These are phyloP conservation scores for Candida broadrunensis DNA, from an alignment of 805 yeast species.

Conservation along the genomic window DNA sequence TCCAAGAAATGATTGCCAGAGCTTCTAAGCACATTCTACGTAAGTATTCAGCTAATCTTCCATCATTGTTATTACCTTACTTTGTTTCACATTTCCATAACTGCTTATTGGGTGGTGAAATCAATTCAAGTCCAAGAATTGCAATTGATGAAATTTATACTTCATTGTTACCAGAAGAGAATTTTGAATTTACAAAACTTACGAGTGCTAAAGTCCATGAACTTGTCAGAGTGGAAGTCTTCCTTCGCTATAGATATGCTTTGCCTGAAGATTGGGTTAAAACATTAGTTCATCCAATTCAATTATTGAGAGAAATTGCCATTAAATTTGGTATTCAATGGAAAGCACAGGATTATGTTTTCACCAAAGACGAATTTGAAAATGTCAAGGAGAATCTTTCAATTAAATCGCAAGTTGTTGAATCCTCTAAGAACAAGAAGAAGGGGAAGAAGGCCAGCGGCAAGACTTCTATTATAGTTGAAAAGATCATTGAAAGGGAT, in stretches of 20 bases:
- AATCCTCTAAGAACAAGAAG: conserved; percentile 26
- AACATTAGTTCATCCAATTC: conserved; percentile 32
- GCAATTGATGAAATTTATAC: conserved; percentile 39
- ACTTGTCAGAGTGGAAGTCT: conserved; percentile 52
- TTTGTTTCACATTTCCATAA: conserved; percentile 72
- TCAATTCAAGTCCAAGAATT: conserved; percentile 39
- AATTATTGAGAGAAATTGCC: conserved; percentile 69
- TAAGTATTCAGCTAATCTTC: conserved; percentile 40
- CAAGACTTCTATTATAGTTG: conserved; percentile 7
- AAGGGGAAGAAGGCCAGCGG: conserved; percentile 25
- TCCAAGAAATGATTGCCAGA: conserved; percentile 77
- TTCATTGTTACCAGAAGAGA: conserved; percentile 40
- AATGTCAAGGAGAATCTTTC: conserved; percentile 23
- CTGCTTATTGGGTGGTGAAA: conserved; percentile 54
- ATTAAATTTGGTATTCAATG: conserved; percentile 85
- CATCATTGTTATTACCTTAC: conserved; percentile 53
- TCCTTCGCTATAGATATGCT: conserved; percentile 58
- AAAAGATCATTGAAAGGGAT: conserved; percentile 16
- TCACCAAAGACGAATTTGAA: conserved; percentile 42
- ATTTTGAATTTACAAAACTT: conserved; percentile 41
- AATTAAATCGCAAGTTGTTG: conserved; percentile 9
- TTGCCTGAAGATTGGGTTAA: conserved; percentile 50
- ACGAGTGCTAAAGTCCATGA: conserved; percentile 44
- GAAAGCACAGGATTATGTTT: conserved; percentile 49
- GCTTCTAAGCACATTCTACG: conserved; percentile 74